phyloP scores from a whole-genome alignment of 192 early-diverging fungal species.

The Coemansia sp. region DNA sequence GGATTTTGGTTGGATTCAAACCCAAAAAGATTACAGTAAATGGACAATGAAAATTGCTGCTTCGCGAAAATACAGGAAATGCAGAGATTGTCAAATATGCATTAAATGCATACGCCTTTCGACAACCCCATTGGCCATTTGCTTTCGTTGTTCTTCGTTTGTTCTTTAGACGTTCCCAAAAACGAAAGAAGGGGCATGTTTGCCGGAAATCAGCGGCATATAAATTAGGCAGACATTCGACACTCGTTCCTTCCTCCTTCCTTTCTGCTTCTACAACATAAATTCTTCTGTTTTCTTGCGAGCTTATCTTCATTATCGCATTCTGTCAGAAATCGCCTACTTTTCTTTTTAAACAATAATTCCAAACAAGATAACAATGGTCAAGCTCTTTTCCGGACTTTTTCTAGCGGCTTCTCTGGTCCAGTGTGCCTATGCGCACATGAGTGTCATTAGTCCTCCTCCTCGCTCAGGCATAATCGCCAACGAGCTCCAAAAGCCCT shows the following conservation, averaged over 20 bases:
- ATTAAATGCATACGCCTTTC: neutral
- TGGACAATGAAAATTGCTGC: too few relatives aligned
- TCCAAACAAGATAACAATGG: constrained; percentile 18
- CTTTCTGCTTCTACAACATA: neutral
- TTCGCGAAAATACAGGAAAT: neutral
- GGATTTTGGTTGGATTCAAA: too few relatives aligned
- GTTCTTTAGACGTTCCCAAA: neutral
- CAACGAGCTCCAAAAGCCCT: constrained; percentile 36
- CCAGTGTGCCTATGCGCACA: constrained; percentile 42
- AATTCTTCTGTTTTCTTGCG: too few relatives aligned
- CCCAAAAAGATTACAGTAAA: too few relatives aligned
- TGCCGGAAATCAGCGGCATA: neutral
- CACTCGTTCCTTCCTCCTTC: constrained; percentile 29
- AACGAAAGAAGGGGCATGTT: neutral
- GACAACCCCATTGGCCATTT: neutral
- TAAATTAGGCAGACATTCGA: constrained; percentile 16
- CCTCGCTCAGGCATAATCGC: constrained; percentile 41
- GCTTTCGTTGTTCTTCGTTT: neutral
- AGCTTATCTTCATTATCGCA: too few relatives aligned
- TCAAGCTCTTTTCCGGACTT: constrained; percentile 34
- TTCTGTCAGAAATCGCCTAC: too few relatives aligned
- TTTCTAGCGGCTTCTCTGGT: constrained; percentile 26
- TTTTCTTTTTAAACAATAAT: neutral
- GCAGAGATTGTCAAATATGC: neutral
- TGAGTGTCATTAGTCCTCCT: constrained; percentile 33